phyloP scores from a whole-genome alignment of 768 basidiomycete genomes.

The Suillus decipiens region DNA sequence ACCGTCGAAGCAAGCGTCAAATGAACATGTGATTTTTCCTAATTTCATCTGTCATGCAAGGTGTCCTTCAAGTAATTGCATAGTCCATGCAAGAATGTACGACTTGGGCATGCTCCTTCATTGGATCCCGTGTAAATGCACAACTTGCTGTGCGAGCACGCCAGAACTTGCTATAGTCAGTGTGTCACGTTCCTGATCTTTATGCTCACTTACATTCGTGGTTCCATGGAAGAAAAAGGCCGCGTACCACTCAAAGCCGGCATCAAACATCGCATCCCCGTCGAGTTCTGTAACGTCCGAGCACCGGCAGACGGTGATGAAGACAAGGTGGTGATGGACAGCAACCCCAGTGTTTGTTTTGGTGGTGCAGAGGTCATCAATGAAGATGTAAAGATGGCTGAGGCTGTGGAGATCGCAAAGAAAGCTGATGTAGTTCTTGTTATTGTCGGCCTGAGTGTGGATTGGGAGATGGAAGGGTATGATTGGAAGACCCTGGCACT shows the following conservation, averaged over 20 bases:
- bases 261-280: slow-evolving; percentile 53
- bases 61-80: too few species aligned
- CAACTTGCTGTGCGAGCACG: too few species aligned
- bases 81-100: too few species aligned
- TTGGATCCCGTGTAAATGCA: too few species aligned
- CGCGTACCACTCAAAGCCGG: slow-evolving; percentile 54
- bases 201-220: too few species aligned
- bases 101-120: too few species aligned
- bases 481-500: slow-evolving; percentile 69
- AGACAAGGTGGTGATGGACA: slow-evolving; percentile 63
- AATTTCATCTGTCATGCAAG: too few species aligned
- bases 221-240: slow-evolving; percentile 65
- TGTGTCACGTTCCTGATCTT: too few species aligned
- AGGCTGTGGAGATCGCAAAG: slow-evolving; percentile 64
- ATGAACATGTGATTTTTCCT: too few species aligned
- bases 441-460: slow-evolving; percentile 75
- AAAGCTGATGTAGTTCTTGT: slow-evolving; percentile 75
- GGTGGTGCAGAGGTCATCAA: slow-evolving; percentile 70
- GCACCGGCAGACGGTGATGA: slow-evolving; percentile 72
- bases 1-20: too few species aligned
- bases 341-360: slow-evolving; percentile 69
- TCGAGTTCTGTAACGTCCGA: slow-evolving; percentile 76
- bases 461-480: slow-evolving; percentile 83
- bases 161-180: too few species aligned
- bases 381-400: slow-evolving; percentile 55